Conservation (phyloP, 192 early-diverging fungal genomes). For the Entomortierella chlamydospora region DNA sequence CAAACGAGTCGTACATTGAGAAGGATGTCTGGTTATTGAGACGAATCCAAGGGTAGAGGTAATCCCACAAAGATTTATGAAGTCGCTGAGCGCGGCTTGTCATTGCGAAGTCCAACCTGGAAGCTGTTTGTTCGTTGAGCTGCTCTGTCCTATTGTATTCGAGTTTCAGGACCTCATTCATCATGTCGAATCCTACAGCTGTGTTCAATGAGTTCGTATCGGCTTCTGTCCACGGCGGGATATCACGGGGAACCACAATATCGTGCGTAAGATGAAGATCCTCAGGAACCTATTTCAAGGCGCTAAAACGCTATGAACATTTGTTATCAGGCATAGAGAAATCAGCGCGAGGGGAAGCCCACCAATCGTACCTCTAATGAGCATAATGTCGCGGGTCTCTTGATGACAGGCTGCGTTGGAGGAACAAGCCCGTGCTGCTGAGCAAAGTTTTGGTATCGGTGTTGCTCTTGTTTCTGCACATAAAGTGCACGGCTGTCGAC, state of each 20-base stretch:
- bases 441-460: no score
- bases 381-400: no score
- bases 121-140: background rate
- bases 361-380: no score
- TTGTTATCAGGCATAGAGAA: no score
- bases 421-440: no score
- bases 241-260: constrained; percentile 21
- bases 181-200: constrained; percentile 17
- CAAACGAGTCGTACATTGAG: constrained; percentile 11
- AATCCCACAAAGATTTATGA: constrained; percentile 31
- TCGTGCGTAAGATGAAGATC: constrained; percentile 20
- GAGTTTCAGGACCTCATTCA: constrained; percentile 14
- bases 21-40: constrained; percentile 9
- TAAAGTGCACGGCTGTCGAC: no score
- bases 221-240: constrained; percentile 26
- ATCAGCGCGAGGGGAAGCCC: no score
- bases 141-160: constrained; percentile 16
- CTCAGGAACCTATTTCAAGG: constrained; percentile 17
- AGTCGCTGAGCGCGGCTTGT: constrained; percentile 10
- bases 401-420: no score
- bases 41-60: constrained; percentile 25
- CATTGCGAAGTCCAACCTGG: constrained; percentile 2
- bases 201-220: constrained; percentile 12
- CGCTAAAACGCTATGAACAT: no score
- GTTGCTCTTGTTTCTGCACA: no score